Evolutionary conservation across 352 stramenopile genomes (phyloP).

Genomic region (Globisporangium carolinianum): DNA sequence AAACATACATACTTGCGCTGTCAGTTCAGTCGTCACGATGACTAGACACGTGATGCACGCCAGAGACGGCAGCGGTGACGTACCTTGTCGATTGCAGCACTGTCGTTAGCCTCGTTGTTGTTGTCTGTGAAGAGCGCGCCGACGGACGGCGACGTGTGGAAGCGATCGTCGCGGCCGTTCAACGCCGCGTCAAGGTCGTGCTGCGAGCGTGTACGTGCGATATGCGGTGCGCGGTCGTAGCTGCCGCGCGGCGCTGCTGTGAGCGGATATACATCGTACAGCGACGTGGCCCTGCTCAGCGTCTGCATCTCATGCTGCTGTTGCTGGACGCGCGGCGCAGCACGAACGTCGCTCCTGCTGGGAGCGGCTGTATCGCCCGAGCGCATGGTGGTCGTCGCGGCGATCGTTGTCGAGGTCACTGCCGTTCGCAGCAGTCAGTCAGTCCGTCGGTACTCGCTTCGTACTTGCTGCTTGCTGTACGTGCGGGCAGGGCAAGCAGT

Average conservation of each 20-base stretch:
- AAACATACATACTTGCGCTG: not conserved
- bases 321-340: not conserved
- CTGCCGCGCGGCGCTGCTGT: slow-evolving; percentile 16
- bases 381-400: too few species aligned
- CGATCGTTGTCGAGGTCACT: not conserved
- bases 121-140: not conserved
- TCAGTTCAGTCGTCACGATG: too few species aligned
- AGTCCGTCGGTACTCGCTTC: not conserved
- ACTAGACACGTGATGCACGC: too few species aligned
- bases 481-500: too few species aligned
- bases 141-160: slow-evolving; percentile 14
- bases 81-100: slow-evolving; percentile 7
- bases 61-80: not conserved
- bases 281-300: slow-evolving; percentile 15
- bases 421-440: not conserved
- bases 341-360: not conserved
- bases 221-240: slow-evolving; percentile 5
- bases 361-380: not conserved
- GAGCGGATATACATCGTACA: slow-evolving; percentile 71
- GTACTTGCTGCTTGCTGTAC: too few species aligned
- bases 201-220: slow-evolving; percentile 25
- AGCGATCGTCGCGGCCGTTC: slow-evolving; percentile 11
- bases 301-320: not conserved
- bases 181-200: not conserved
- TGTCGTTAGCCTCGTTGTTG: not conserved